These are phyloP conservation scores for Botrytis tulipae DNA, from an alignment of 2,329 filamentous ascomycete species.

Conservation along the genomic window DNA sequence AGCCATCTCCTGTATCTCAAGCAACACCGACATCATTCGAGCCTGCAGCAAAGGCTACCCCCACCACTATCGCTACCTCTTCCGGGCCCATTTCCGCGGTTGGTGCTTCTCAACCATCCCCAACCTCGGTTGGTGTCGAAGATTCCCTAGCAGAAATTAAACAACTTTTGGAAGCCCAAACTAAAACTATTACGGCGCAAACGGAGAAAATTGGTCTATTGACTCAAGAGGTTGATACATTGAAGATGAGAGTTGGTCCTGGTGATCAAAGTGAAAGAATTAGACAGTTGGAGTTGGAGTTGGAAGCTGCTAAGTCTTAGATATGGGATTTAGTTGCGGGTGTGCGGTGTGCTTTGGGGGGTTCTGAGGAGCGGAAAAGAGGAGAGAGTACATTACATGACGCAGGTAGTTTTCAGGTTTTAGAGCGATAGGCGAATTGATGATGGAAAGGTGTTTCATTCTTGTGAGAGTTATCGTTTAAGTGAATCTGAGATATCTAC, in stretches of 20 bases:
- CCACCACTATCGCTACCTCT: slow-evolving; percentile 40
- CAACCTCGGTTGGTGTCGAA: slow-evolving; percentile 50
- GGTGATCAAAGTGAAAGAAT: slow-evolving; percentile 62
- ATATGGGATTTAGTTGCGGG: background rate
- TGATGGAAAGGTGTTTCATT: background rate
- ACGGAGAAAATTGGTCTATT: slow-evolving; percentile 70
- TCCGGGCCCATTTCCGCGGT: slow-evolving; percentile 40
- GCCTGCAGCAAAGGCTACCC: slow-evolving; percentile 27
- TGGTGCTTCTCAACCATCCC: slow-evolving; percentile 33
- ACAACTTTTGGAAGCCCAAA: slow-evolving; percentile 72
- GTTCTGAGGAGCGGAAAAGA: background rate
- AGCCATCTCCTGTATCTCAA: slow-evolving; percentile 37
- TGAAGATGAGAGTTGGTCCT: slow-evolving; percentile 73
- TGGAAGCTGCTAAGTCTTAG: slow-evolving; percentile 59
- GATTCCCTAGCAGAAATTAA: slow-evolving; percentile 75
- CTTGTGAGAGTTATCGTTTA: background rate
- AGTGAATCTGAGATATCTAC: background rate
- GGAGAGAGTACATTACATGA: background rate
- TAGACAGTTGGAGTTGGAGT: slow-evolving; percentile 64
- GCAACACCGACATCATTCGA: slow-evolving; percentile 27
- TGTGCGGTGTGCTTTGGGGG: background rate
- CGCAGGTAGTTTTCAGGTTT: slow-evolving; percentile 6
- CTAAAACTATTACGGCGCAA: slow-evolving; percentile 73
- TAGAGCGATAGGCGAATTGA: slow-evolving; percentile 12
- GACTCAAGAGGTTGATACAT: slow-evolving; percentile 70